A percentile compares a stretch with the other conserved stretches of the same genome.
Evolutionary conservation across 75 land plant genomes (phyloP).

Genomic region (Cunninghamia lanceolata): DNA sequence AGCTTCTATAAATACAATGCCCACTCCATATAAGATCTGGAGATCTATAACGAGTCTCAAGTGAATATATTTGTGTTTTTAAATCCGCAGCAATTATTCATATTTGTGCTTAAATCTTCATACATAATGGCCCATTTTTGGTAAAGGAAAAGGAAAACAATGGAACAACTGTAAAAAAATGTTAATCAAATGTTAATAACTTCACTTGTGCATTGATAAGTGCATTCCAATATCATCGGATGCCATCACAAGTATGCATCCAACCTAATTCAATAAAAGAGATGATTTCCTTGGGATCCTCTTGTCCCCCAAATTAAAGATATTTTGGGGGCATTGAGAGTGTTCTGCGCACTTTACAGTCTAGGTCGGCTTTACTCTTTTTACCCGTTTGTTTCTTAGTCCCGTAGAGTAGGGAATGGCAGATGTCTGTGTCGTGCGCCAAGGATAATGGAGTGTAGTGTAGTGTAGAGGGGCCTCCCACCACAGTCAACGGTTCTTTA

Average conservation of each 20-base stretch:
- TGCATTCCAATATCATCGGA: neutral
- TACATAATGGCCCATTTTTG: too few species aligned
- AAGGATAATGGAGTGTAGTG: neutral
- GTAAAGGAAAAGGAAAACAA: too few species aligned
- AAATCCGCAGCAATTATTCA: too few species aligned
- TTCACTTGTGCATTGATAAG: neutral
- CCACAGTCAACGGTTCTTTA: neutral
- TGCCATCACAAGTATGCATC: neutral
- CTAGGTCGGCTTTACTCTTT: neutral
- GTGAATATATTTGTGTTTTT: too few species aligned
- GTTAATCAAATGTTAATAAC: neutral
- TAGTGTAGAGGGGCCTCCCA: neutral
- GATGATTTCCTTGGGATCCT: neutral
- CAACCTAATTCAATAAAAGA: too few species aligned
- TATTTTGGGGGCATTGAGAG: neutral
- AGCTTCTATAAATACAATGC: too few species aligned
- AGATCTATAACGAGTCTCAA: too few species aligned
- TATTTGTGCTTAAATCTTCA: too few species aligned
- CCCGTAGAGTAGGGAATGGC: neutral
- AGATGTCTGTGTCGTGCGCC: neutral
- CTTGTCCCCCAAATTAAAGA: neutral
- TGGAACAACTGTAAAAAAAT: too few species aligned
- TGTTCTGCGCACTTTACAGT: neutral
- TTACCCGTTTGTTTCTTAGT: neutral
- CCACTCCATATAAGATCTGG: too few species aligned